Percentiles rank a stretch among this genome's conserved stretches.
Conservation (phyloP, 805 yeast genomes). For the Zygosaccharomyces gambellarensis region DNA sequence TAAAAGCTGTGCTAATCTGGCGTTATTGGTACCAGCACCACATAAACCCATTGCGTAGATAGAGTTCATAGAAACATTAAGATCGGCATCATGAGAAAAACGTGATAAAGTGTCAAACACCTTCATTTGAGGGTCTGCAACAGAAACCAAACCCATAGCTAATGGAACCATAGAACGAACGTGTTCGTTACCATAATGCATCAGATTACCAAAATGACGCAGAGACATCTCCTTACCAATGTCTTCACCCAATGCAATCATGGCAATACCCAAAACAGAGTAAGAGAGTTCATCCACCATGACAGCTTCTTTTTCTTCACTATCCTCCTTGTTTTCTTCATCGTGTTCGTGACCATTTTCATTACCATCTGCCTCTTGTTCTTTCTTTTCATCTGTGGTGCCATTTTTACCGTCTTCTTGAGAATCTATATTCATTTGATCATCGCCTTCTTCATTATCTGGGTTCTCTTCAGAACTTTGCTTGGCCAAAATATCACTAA, state of each 20-base stretch:
- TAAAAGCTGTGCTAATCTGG: slow-evolving; percentile 91
- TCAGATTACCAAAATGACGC: slow-evolving; percentile 94
- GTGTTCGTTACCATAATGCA: slow-evolving; percentile 94
- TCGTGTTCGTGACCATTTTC: slow-evolving; percentile 38
- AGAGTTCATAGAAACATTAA: slow-evolving; percentile 91
- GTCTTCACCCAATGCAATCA: slow-evolving; percentile 95
- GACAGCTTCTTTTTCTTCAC: slow-evolving; percentile 28
- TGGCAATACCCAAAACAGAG: slow-evolving; percentile 91
- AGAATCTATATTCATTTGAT: slow-evolving; percentile 19
- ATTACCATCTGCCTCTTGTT: slow-evolving; percentile 39
- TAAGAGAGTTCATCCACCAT: slow-evolving; percentile 51
- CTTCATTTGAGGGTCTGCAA: slow-evolving; percentile 93
- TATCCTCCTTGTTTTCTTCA: slow-evolving; percentile 29
- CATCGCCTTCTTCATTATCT: slow-evolving; percentile 13
- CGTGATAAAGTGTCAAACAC: slow-evolving; percentile 94
- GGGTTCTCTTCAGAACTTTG: slow-evolving; percentile 28
- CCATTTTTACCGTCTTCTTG: slow-evolving; percentile 21
- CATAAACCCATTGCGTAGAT: slow-evolving; percentile 96
- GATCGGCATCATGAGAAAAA: slow-evolving; percentile 91
- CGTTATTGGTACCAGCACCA: slow-evolving; percentile 98
- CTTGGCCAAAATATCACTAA: slow-evolving; percentile 33
- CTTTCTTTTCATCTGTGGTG: slow-evolving; percentile 19
- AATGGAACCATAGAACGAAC: slow-evolving; percentile 93
- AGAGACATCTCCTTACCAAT: slow-evolving; percentile 96
- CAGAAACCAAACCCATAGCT: slow-evolving; percentile 94